Evolutionary conservation across 306 rosid species (phyloP).

Genomic region (Abrus pulchellus): DNA sequence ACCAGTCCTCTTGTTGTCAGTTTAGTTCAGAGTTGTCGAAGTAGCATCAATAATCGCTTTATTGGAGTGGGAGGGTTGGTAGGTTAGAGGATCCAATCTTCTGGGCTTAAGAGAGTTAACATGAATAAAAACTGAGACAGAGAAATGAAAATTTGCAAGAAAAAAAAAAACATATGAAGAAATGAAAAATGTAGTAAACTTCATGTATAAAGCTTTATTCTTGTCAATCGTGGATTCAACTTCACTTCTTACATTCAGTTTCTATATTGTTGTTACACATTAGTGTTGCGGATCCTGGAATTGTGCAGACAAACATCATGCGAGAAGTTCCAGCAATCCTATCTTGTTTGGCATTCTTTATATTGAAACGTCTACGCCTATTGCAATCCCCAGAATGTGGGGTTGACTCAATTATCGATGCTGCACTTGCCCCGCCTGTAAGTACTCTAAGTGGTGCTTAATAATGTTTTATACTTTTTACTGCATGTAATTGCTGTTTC

Average conservation of each 20-base stretch:
- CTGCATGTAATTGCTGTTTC: constrained; percentile 35
- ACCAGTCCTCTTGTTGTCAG: constrained; percentile 1
- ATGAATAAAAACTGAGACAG: constrained; percentile 16
- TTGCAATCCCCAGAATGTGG: constrained; percentile 74
- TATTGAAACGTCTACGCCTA: constrained; percentile 63
- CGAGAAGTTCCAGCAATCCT: constrained; percentile 75
- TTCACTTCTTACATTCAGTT: constrained; percentile 36
- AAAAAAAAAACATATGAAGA: not conserved
- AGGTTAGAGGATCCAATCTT: constrained; percentile 40
- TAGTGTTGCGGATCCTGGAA: constrained; percentile 90
- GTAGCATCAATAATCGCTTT: constrained; percentile 15
- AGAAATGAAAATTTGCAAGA: not conserved
- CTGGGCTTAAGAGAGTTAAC: not conserved
- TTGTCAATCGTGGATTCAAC: constrained; percentile 26
- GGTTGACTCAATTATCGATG: constrained; percentile 70
- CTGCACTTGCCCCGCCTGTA: constrained; percentile 83
- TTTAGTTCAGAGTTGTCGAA: constrained; percentile 11
- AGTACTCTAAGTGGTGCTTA: constrained; percentile 48
- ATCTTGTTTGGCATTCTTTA: constrained; percentile 56
- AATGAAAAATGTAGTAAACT: constrained; percentile 10
- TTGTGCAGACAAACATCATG: constrained; percentile 78
- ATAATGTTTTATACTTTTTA: constrained; percentile 24
- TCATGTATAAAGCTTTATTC: constrained; percentile 20
- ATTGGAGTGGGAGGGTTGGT: constrained; percentile 31
- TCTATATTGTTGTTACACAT: constrained; percentile 49